Evolutionary conservation across 1,284 basidiomycete genomes (phyloP), one percentile per base, ranked within the genome.

Genomic region (Ceratobasidium sp.): DNA sequence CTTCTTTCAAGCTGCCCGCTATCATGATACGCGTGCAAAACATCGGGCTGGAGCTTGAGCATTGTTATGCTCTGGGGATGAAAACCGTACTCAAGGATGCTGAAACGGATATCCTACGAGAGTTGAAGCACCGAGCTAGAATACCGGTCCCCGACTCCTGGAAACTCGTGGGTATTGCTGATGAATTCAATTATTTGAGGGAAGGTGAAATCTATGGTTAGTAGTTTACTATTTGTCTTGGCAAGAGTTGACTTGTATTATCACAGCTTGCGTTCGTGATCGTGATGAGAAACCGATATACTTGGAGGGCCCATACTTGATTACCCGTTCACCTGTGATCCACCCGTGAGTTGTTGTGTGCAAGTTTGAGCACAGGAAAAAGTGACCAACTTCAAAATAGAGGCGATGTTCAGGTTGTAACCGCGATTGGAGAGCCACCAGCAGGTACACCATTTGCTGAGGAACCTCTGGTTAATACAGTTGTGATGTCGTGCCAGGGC

Each of bases 401-500:
- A 19, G 76, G 76, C 56, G 78, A 76, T 89, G 91, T 92, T 0
- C 90, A 91, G 82, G 84, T 88, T 58, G 90, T 92, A 0, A 84
- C 83, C 74, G 92, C 92, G 2, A 88, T 93, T 65, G 92, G 92
- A 2, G 84, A 87, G 78, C 91, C 92, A 8, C 69, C 74, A 53
- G 27, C 59, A 11, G 76, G 75, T 19, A 75, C 75, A 31, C 74
- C 77, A 4, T 77, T 76, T 27, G 77, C 77, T 24, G 66, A 72
- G 16, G 75, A 78, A 24, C 68, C 74, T 16, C 71, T 92, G 76
- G 88, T 86, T 78, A 93, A 93, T 78, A 88, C 89, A 9, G 89
- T 93, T 0, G 91, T 93, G 2, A 85, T 94, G 69, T 86, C 92
- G 0, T 88, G 87, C n/a, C 81, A 83, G 68, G 91, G 91, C 2